Conservation (phyloP, 805 yeast species). For the Ogataea salicorniae region DNA sequence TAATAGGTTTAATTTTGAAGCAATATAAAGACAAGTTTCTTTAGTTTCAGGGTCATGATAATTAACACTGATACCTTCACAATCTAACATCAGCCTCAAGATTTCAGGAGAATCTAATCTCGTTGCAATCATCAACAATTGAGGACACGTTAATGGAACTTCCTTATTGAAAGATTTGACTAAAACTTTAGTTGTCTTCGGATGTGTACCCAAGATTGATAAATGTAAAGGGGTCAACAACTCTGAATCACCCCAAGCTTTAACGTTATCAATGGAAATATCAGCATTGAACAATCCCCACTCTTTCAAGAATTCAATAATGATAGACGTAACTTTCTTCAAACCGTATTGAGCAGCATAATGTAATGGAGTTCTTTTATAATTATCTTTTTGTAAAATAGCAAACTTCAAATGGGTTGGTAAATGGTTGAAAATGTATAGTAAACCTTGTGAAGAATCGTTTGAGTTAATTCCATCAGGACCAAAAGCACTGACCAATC, state of each 20-base stretch:
- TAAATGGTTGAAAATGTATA: constrained; percentile 52
- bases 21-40: constrained; percentile 83
- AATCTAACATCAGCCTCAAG: constrained; percentile 45
- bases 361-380: constrained; percentile 81
- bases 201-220: constrained; percentile 79
- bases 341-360: constrained; percentile 87
- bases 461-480: constrained; percentile 59
- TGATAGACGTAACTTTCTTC: constrained; percentile 50
- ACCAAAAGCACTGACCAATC: constrained; percentile 51
- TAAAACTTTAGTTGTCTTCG: constrained; percentile 61
- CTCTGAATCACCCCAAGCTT: constrained; percentile 74
- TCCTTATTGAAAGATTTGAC: constrained; percentile 39
- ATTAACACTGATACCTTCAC: constrained; percentile 60
- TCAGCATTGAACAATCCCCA: constrained; percentile 55
- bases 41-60: constrained; percentile 52
- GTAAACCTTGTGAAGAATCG: constrained; percentile 54
- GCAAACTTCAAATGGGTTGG: constrained; percentile 49
- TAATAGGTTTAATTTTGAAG: constrained; percentile 57
- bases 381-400: constrained; percentile 65
- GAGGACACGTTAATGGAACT: constrained; percentile 43
- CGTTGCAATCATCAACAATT: constrained; percentile 60
- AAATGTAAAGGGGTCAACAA: constrained; percentile 75
- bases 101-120: constrained; percentile 58
- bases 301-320: constrained; percentile 49
- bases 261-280: constrained; percentile 50